Evolutionary conservation across 148 eudicot species (phyloP).

Genomic region (Suaeda aralocaspica): DNA sequence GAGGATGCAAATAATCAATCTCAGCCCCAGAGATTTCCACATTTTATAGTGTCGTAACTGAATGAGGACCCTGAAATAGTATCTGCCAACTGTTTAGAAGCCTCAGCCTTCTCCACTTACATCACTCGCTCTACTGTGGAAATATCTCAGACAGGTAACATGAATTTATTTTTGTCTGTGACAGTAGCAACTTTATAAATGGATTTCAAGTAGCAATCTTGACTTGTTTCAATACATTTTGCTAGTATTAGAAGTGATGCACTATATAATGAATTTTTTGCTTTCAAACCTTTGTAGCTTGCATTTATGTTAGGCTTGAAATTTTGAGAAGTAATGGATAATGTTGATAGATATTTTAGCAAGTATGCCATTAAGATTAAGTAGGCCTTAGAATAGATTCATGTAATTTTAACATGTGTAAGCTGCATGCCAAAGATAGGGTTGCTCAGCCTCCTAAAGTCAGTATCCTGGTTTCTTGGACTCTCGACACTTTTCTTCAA

Average conservation of each 20-base stretch:
- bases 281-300: not conserved
- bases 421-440: not conserved
- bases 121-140: not conserved
- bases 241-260: too few relatives aligned
- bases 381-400: too few relatives aligned
- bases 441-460: not conserved
- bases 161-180: not conserved
- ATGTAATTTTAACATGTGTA: too few relatives aligned
- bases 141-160: slow-evolving; percentile 9
- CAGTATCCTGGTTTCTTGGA: not conserved
- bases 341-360: not conserved
- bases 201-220: too few relatives aligned
- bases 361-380: too few relatives aligned
- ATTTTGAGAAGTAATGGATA: not conserved
- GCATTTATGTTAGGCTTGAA: not conserved
- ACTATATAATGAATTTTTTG: too few relatives aligned
- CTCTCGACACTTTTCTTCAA: too few relatives aligned
- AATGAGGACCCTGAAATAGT: not conserved
- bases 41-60: slow-evolving; percentile 9
- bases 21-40: slow-evolving; percentile 20
- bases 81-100: not conserved
- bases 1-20: slow-evolving; percentile 33
- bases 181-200: not conserved
- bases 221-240: too few relatives aligned
- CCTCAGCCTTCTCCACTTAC: not conserved